Conservation (phyloP, 306 rosid genomes). For the Cucurbita moschata region DNA sequence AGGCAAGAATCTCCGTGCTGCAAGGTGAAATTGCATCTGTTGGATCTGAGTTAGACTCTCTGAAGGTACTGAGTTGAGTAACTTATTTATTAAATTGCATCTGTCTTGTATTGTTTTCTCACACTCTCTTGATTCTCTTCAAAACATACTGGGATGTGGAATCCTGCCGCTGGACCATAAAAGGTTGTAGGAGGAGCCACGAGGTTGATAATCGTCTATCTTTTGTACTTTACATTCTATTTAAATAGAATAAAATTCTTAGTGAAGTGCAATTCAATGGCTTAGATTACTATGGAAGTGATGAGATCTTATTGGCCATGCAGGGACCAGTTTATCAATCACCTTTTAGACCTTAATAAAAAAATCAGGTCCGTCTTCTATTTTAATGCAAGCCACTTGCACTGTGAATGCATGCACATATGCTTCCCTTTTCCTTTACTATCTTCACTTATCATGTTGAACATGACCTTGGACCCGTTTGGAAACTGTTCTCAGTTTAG, state of each 20-base stretch:
- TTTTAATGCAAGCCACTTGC: background rate
- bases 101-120: background rate
- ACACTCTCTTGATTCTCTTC: conserved; percentile 7
- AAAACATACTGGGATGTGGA: conserved; percentile 5
- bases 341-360: conserved; percentile 42
- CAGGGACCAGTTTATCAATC: conserved; percentile 45
- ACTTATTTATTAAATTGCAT: background rate
- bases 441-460: background rate
- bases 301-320: conserved; percentile 2
- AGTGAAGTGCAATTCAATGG: background rate
- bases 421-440: background rate
- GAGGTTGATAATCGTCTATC: conserved; percentile 24
- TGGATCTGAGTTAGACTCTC: conserved; percentile 48
- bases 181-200: conserved; percentile 35
- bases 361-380: conserved; percentile 41
- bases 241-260: background rate
- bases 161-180: conserved; percentile 14
- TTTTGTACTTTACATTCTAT: conserved; percentile 7
- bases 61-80: conserved; percentile 35
- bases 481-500: background rate
- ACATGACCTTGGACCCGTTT: background rate
- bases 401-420: background rate
- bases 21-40: conserved; percentile 36
- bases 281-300: background rate
- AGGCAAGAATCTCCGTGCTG: conserved; percentile 57